These are phyloP conservation scores for Ploettnerulaceae sp. DNA, from an alignment of 2,329 filamentous ascomycete species.

Conservation along the genomic window DNA sequence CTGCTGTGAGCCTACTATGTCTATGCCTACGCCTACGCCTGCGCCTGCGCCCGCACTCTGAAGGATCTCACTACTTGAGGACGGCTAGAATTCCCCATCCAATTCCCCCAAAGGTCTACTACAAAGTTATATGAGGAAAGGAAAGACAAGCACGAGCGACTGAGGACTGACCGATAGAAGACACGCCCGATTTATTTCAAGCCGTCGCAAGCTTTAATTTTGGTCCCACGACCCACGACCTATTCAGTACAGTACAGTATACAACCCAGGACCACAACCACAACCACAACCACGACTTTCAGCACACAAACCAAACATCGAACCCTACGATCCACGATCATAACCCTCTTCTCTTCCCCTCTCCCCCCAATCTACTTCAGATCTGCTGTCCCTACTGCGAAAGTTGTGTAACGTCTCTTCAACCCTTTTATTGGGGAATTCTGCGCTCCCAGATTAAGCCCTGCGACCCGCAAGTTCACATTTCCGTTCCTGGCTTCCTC, in stretches of 20 bases:
- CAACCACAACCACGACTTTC: not conserved
- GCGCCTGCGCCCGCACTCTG: too few relatives aligned
- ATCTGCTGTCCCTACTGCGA: conserved; percentile 5
- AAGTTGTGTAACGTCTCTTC: conserved; percentile 9
- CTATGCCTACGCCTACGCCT: too few relatives aligned
- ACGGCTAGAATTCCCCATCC: too few relatives aligned
- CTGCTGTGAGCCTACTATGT: too few relatives aligned
- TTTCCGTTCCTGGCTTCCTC: conserved; percentile 23
- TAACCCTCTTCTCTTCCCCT: too few relatives aligned
- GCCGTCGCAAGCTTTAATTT: not conserved
- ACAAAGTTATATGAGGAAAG: too few relatives aligned
- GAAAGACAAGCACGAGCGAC: not conserved
- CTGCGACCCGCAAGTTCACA: conserved; percentile 10
- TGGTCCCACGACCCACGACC: too few relatives aligned
- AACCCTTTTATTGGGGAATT: conserved; percentile 17
- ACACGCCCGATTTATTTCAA: conserved; percentile 8
- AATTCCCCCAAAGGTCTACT: too few relatives aligned
- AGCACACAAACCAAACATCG: not conserved
- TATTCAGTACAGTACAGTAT: too few relatives aligned
- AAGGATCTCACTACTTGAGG: too few relatives aligned
- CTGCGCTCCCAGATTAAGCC: conserved; percentile 16
- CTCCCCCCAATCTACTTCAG: too few relatives aligned
- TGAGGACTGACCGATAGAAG: not conserved
- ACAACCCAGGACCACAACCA: not conserved
- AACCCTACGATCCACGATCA: not conserved